Base-by-base conservation (phyloP, 371 early-diverging fungal species). In the Aphelidium insulamus region DNA sequence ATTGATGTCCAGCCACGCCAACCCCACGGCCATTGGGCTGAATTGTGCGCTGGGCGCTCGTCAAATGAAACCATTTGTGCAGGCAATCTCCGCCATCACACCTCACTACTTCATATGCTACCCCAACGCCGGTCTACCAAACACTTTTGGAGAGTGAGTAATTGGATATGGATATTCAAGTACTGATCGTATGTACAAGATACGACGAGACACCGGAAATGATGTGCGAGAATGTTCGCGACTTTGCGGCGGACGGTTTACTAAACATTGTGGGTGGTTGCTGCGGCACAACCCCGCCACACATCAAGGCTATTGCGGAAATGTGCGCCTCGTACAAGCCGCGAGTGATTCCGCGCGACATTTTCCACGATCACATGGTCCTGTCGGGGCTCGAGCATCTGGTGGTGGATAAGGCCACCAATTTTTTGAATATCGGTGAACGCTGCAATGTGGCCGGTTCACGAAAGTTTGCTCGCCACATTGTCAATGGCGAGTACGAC, bases 391-490 rank as follows among this genome's bases (percentile, higher is more conserved):
- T 90, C 12, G 88, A 87, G 49, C 64, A 71, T 5, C 52, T 76
- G 33, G 56, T 59, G 27, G 74, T 83, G 34, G 72, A 81, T 39
- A 59, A 71, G 34, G 60, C 41, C 11, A 72, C 77, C 37, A 77
- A 76, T 46, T 90, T 85, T 55, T 65, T 86, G 39, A 90, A 90
- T 57, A 69, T 90, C 26, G 90, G 90, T 43, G 86, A 90, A 51
- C 72, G 90, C 34, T 90, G 90, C 53, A 90, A 90, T 57, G 88
- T 90, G 2, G 80, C 86, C 15, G 88, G 90, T 5, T 86, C 87
- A 7, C 66, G 77, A 30, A 74, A 84, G 39, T 90, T 90, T 52
- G 83, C 83, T 24, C 70, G 81, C 11, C 84, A 83, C 44, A 69
- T 90, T 27, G 49, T 82, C 34, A 82, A 82, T 44, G 71, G 70